Conservation (phyloP, 176 grass and related monocot species). For the Luzula sylvatica region DNA sequence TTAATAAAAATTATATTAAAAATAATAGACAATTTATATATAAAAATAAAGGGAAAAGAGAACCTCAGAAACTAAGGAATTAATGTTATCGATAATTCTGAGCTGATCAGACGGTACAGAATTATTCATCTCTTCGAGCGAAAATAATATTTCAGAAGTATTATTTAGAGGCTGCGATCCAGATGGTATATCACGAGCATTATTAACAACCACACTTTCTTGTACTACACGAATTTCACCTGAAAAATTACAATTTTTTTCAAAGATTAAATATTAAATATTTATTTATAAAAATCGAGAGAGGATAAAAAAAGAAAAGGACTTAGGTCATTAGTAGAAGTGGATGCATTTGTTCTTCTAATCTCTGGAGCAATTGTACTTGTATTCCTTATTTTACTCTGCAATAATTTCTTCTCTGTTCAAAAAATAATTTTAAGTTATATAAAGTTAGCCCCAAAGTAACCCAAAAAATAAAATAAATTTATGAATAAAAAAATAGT, state of each 20-base stretch:
- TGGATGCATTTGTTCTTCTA: constrained; percentile 69
- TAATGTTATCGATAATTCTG: constrained; percentile 78
- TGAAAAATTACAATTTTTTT: constrained; percentile 4
- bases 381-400: constrained; percentile 77
- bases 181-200: constrained; percentile 39
- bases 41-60: constrained; percentile 8
- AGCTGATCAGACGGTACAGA: constrained; percentile 59
- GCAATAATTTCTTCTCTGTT: constrained; percentile 81
- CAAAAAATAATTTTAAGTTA: background rate
- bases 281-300: background rate
- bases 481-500: background rate
- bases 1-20: background rate
- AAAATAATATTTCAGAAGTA: constrained; percentile 30
- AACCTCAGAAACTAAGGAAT: constrained; percentile 78
- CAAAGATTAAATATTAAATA: background rate
- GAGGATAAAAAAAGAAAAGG: constrained; percentile 8
- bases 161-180: constrained; percentile 23
- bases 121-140: constrained; percentile 33
- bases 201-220: constrained; percentile 20
- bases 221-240: constrained; percentile 39
- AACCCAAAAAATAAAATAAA: background rate
- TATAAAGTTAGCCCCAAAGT: background rate
- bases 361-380: constrained; percentile 34
- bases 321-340: constrained; percentile 88
- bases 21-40: background rate